Conservation (phyloP, 2,329 filamentous ascomycete species). For the Elsinoe batatas region DNA sequence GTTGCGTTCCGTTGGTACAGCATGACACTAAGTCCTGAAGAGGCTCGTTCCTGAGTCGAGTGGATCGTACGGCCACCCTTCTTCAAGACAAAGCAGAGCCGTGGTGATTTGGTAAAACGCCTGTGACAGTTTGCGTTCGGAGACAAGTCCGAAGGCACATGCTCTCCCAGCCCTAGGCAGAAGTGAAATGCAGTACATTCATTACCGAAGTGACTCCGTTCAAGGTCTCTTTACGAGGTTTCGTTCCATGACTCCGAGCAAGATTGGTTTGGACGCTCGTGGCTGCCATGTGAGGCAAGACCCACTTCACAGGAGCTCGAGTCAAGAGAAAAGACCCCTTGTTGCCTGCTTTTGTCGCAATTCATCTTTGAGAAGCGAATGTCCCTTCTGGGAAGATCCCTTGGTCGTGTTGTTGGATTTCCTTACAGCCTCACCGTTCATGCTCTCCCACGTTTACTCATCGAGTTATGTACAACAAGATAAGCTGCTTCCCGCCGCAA, state of each 20-base stretch:
- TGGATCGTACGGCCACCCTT: not conserved
- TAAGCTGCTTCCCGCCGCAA: not conserved
- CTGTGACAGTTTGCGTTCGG: no score
- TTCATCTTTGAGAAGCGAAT: not conserved
- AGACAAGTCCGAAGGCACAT: no score
- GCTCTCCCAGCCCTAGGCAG: no score
- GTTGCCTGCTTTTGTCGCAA: not conserved
- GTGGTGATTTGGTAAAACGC: not conserved
- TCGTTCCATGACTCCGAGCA: not conserved
- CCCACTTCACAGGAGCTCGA: not conserved
- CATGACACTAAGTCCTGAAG: not conserved
- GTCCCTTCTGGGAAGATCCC: not conserved
- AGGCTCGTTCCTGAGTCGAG: not conserved
- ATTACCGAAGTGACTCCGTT: not conserved
- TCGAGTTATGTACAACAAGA: not conserved
- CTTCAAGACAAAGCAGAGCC: not conserved
- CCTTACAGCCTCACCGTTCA: not conserved
- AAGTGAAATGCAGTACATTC: not conserved
- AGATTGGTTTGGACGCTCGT: slow-evolving; percentile 8
- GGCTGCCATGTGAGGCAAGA: slow-evolving; percentile 5
- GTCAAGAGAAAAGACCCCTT: no score
- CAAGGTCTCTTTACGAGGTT: no score
- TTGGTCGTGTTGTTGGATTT: no score
- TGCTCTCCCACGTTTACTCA: not conserved
- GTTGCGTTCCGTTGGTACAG: not conserved